Percentiles rank a stretch among this genome's conserved stretches.
Conservation (phyloP, 1,284 basidiomycete genomes). For the Microbotryum violaceum region DNA sequence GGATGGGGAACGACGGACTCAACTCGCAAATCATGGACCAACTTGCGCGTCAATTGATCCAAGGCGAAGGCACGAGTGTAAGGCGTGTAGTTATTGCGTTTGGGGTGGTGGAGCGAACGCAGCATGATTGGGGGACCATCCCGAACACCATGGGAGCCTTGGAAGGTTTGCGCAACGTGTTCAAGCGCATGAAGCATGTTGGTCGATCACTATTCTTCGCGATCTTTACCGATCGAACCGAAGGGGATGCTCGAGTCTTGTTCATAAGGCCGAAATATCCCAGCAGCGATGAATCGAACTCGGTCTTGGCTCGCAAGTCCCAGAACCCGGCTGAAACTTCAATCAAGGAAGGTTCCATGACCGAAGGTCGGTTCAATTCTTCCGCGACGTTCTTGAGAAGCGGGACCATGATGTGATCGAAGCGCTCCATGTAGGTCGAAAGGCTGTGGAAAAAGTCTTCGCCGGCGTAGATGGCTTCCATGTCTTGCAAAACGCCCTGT, state of each 20-base stretch:
- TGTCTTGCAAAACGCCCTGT: conserved; percentile 25
- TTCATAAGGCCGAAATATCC: conserved; percentile 19
- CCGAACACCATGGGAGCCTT: conserved; percentile 9
- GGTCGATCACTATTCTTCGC: conserved; percentile 17
- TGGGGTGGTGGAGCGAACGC: conserved; percentile 27
- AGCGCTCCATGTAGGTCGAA: conserved; percentile 20
- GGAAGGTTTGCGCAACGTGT: conserved; percentile 18
- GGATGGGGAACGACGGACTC: conserved; percentile 23
- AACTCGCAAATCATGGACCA: conserved; percentile 25
- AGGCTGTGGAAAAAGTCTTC: conserved; percentile 29
- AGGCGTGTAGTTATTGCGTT: conserved; percentile 30
- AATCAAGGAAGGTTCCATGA: conserved; percentile 14
- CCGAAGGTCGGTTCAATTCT: conserved; percentile 14
- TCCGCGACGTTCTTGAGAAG: conserved; percentile 16
- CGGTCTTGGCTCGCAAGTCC: conserved; percentile 25
- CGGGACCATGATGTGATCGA: conserved; percentile 18
- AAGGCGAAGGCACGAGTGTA: conserved; percentile 21
- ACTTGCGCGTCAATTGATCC: conserved; percentile 23
- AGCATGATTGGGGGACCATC: conserved; percentile 23
- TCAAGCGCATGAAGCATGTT: conserved; percentile 13
- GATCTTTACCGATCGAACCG: conserved; percentile 11
- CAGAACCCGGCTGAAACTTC: conserved; percentile 21
- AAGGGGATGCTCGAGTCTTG: conserved; percentile 22
- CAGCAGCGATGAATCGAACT: conserved; percentile 21
- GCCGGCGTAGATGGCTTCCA: conserved; percentile 16